phyloP scores from a whole-genome alignment of 106 monocot species.

The Hemerocallis citrina region DNA sequence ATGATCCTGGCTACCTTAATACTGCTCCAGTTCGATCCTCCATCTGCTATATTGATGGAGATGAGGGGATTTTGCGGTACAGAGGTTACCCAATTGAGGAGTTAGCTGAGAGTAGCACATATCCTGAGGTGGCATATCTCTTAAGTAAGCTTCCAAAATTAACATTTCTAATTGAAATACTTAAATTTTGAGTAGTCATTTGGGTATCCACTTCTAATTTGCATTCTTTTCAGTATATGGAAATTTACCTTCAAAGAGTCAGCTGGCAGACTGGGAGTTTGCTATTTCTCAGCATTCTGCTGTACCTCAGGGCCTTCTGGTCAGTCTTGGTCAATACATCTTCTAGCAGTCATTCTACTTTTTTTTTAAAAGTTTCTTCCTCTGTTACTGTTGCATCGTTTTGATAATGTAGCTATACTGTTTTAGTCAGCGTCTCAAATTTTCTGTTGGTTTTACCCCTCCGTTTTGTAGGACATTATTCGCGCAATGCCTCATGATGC shows the following conservation, averaged over 20 bases:
- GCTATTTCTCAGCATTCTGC: conserved; percentile 93
- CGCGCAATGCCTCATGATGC: conserved; percentile 98
- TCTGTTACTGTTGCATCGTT: conserved; percentile 4
- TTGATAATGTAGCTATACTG: not conserved
- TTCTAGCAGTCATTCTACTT: not conserved
- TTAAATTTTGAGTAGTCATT: not conserved
- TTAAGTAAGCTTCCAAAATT: conserved; percentile 50
- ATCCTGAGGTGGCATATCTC: conserved; percentile 87
- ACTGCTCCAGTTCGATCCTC: conserved; percentile 89
- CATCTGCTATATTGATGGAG: conserved; percentile 95
- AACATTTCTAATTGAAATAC: not conserved
- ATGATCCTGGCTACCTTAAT: conserved; percentile 97
- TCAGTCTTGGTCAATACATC: conserved; percentile 11
- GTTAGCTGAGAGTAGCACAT: conserved; percentile 87
- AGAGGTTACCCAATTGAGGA: conserved; percentile 98
- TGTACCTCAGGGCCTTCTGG: conserved; percentile 94
- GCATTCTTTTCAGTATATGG: conserved; percentile 70
- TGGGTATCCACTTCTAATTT: not conserved
- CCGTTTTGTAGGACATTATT: conserved; percentile 69
- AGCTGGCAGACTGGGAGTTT: conserved; percentile 90
- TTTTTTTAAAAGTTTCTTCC: not conserved
- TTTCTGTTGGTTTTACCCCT: not conserved
- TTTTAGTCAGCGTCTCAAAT: not conserved
- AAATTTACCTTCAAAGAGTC: conserved; percentile 73
- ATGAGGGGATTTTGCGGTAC: conserved; percentile 92